Percentiles rank a stretch among this genome's conserved stretches.
phyloP scores from a whole-genome alignment of 164 flowering plant species.

The Dillenia turbinata region DNA sequence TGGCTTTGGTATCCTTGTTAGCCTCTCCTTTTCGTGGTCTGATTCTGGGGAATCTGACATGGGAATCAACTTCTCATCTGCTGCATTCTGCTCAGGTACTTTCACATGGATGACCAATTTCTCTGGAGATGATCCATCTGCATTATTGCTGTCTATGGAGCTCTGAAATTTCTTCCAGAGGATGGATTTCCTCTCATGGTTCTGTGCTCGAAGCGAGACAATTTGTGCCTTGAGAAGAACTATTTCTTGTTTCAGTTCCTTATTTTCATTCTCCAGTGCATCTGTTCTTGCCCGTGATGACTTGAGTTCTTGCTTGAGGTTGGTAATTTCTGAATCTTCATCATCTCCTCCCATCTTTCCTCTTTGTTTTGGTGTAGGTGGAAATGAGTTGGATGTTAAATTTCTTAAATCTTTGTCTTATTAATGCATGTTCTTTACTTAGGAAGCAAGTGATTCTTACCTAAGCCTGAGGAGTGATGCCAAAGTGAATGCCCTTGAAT shows the following conservation, averaged over 20 bases:
- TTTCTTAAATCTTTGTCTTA: slow-evolving; percentile 1
- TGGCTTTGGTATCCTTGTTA: slow-evolving; percentile 23
- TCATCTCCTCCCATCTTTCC: slow-evolving; percentile 31
- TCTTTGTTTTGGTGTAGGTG: slow-evolving; percentile 2
- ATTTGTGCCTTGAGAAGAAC: slow-evolving; percentile 38
- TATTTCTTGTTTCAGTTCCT: slow-evolving; percentile 57
- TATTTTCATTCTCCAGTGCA: slow-evolving; percentile 54
- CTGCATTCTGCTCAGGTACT: slow-evolving; percentile 14
- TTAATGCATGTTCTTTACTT: slow-evolving; percentile 16
- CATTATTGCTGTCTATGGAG: slow-evolving; percentile 18
- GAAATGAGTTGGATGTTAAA: slow-evolving; percentile 7
- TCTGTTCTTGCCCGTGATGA: slow-evolving; percentile 30
- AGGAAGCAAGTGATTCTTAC: slow-evolving; percentile 20
- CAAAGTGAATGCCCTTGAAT: too few species aligned
- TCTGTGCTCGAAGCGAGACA: slow-evolving; percentile 40
- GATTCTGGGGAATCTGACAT: slow-evolving; percentile 17
- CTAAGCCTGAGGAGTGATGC: slow-evolving; percentile 6
- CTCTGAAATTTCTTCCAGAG: slow-evolving; percentile 51
- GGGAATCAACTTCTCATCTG: slow-evolving; percentile 1
- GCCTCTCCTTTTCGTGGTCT: slow-evolving; percentile 15
- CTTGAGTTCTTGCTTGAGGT: slow-evolving; percentile 40
- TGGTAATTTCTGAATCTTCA: slow-evolving; percentile 23
- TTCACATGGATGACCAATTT: slow-evolving; percentile 17
- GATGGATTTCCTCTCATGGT: slow-evolving; percentile 41
- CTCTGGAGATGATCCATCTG: slow-evolving; percentile 18